Base-by-base conservation (phyloP, 768 basidiomycete genomes). In the Podaxis rugospora region DNA sequence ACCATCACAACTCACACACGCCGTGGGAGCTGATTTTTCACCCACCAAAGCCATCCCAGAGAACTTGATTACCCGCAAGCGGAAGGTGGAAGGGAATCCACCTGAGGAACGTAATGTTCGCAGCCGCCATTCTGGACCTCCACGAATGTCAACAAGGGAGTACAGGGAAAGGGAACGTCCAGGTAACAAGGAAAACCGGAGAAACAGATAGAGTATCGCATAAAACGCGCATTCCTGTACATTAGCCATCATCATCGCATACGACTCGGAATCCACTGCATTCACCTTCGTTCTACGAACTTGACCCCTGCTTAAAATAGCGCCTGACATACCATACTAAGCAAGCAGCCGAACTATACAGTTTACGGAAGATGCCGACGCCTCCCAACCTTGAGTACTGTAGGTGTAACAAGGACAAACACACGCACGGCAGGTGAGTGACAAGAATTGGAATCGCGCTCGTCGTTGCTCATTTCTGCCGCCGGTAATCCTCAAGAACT, bases 391-490 rank as follows among this genome's bases (percentile, higher is more conserved):
- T 80, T 74, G 75, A 74, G 32, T 74, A 61, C 64, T 66, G 65
- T 65, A 64, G 66, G 72, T 70, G 77, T 72, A 80, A 81, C 78
- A 82, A 71, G 69, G 69, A 71, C 79, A 82, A 81, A 82, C 74
- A 82, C 63, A 68, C 68, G 67, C 68, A 56, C 71, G 67, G 68
- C 63, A 70, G 72, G 72, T 72, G 72, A 73, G 75, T 64, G 56
- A 54, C 47, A 44, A 65, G 58, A 58, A 55, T 57, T 62, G 66
- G 65, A 62, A 66, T 67, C 68, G 69, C 68, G 65, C 65, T 70
- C 73, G 67, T 69, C 73, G 68, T 68, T 59, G 70, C 66, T 69
- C 67, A 72, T 68, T 65, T 57, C 62, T 63, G 60, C 51, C 64
- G 57, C 57, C 63, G 67, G 66, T 70, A 74, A 67, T 67, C 71